Percentiles rank a stretch among this genome's conserved stretches.
phyloP scores from a whole-genome alignment of 2,329 filamentous ascomycete genomes.

The Diplodia scrobiculata region DNA sequence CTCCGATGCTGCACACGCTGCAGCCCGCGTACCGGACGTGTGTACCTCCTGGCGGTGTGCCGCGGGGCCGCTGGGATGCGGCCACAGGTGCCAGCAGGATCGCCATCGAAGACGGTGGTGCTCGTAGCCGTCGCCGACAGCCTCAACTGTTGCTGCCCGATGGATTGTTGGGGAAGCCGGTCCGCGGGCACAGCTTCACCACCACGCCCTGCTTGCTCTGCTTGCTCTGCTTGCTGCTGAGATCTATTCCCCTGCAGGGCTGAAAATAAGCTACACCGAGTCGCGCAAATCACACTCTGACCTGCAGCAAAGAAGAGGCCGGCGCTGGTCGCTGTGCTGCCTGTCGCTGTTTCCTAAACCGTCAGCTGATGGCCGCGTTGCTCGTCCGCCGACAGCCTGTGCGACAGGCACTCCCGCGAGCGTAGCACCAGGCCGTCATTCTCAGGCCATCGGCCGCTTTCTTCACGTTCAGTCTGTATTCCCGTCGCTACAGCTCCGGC shows the following conservation, averaged over 20 bases:
- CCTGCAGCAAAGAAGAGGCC: background rate
- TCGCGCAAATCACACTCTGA: constrained; percentile 14
- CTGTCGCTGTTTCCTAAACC: constrained; percentile 19
- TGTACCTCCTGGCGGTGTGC: constrained; percentile 18
- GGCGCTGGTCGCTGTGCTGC: background rate
- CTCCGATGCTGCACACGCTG: constrained; percentile 9
- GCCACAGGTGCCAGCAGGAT: background rate
- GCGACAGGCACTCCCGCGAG: constrained; percentile 19
- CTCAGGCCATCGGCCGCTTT: constrained; percentile 5
- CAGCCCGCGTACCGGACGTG: no score
- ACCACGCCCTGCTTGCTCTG: background rate
- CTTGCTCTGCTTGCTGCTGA: background rate
- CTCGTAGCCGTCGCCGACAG: background rate
- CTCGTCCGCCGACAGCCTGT: constrained; percentile 9
- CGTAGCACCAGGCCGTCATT: constrained; percentile 10
- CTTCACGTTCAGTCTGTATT: background rate
- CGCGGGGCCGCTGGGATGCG: background rate
- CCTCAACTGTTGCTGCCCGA: constrained; percentile 19
- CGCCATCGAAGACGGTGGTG: constrained; percentile 9
- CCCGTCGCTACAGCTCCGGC: no score
- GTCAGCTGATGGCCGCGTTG: constrained; percentile 17
- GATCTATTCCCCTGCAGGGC: constrained; percentile 18
- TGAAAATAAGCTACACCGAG: constrained; percentile 19
- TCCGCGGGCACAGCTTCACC: background rate
- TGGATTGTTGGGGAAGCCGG: constrained; percentile 12